Conservation (phyloP, 2,329 filamentous ascomycete species). For the Salinomyces thailandicus region DNA sequence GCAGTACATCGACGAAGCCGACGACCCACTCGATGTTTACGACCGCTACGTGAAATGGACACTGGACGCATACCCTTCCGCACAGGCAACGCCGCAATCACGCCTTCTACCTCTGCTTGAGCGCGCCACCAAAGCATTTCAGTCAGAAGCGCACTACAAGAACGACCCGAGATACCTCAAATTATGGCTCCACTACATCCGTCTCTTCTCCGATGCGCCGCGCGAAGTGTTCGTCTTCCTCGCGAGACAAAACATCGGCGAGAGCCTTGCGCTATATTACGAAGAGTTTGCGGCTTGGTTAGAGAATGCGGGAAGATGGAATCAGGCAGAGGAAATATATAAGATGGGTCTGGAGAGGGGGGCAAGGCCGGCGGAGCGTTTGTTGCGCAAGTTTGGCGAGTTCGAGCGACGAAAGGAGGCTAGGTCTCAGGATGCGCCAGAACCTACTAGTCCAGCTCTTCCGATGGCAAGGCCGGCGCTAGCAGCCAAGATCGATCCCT, state of each 20-base stretch:
- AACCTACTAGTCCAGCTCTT: constrained; percentile 76
- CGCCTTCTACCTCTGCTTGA: constrained; percentile 81
- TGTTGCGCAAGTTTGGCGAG: constrained; percentile 83
- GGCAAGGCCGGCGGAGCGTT: constrained; percentile 67
- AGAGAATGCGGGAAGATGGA: constrained; percentile 72
- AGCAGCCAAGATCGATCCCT: constrained; percentile 77
- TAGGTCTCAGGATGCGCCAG: constrained; percentile 48
- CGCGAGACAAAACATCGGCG: constrained; percentile 77
- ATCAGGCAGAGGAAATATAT: constrained; percentile 89
- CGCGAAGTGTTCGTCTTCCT: constrained; percentile 88
- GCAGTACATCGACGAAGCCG: constrained; percentile 66
- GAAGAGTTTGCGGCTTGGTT: constrained; percentile 95
- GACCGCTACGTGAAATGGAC: constrained; percentile 98
- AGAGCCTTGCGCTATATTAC: constrained; percentile 81
- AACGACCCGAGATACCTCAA: constrained; percentile 91
- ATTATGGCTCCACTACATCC: constrained; percentile 88
- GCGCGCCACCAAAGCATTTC: constrained; percentile 82
- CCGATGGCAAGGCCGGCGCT: constrained; percentile 74
- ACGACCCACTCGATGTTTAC: constrained; percentile 91
- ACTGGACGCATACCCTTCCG: constrained; percentile 84
- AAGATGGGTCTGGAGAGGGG: constrained; percentile 80
- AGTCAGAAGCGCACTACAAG: constrained; percentile 76
- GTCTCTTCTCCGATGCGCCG: constrained; percentile 84
- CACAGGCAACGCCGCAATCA: constrained; percentile 85
- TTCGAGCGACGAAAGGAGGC: constrained; percentile 73